Conservation (phyloP, 768 basidiomycete genomes). For the Tricholoma hemisulphureum region DNA sequence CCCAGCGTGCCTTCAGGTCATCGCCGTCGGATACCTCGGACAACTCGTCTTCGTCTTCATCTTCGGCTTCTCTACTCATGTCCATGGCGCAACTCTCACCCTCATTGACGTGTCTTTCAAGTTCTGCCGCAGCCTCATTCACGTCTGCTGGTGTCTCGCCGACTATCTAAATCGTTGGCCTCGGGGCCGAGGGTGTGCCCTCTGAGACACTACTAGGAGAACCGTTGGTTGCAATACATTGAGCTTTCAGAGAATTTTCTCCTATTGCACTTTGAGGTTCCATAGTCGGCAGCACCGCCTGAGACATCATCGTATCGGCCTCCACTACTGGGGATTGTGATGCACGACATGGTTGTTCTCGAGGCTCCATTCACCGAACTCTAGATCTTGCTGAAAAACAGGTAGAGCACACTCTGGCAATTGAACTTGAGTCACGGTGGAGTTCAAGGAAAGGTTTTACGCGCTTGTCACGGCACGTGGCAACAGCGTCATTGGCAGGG, state of each 20-base stretch:
- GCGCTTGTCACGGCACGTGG: background rate
- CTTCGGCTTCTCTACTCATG: background rate
- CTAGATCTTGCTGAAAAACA: background rate
- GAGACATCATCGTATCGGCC: background rate
- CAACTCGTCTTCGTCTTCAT: constrained; percentile 11
- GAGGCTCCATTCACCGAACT: background rate
- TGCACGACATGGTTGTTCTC: background rate
- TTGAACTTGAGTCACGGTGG: too few relatives aligned
- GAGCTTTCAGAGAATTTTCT: background rate
- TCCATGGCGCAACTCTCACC: background rate
- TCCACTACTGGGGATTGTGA: background rate
- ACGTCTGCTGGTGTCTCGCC: background rate
- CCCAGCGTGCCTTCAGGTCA: constrained; percentile 2
- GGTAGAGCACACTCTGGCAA: background rate
- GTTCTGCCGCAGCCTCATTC: background rate
- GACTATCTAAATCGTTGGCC: background rate
- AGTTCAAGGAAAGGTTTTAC: background rate
- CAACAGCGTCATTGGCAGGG: background rate
- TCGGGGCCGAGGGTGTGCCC: background rate
- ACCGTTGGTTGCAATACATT: background rate
- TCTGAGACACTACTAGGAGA: background rate
- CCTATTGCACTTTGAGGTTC: background rate
- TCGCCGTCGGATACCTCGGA: constrained; percentile 9
- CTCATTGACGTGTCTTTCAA: background rate
- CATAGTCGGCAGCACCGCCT: background rate